Evolutionary conservation across 306 rosid genomes (phyloP), one percentile per base, ranked within the genome.

Genomic region (Lablab purpureus): DNA sequence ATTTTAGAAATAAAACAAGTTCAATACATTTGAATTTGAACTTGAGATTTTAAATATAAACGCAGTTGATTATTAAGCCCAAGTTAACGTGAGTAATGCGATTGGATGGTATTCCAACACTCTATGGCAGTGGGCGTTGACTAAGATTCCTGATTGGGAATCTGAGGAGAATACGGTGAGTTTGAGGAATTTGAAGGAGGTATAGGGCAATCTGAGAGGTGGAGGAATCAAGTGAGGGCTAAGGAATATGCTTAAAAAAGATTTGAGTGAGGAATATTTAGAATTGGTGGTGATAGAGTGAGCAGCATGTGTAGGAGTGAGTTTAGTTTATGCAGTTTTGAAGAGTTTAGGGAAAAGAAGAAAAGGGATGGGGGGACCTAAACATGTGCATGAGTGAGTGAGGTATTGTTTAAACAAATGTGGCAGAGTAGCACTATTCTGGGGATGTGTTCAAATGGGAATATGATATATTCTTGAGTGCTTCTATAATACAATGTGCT

Each of bases 401-500:
- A 64, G 59, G 34, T 1, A 51, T 64, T 27, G 52, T 81, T 40
- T 78, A 77, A 78, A 81, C 15, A 78, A 80, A 76, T 85, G 5
- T 58, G 43, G 68, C 76, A 74, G 73, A 79, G 10, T 80, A 55
- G 88, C 92, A 85, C 75, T 80, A 79, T 81, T 80, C 83, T 84
- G n/a, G 91, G 88, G 88, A 90, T 84, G 83, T 79, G 90, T 83
- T 83, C 85, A 78, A 32, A 67, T 84, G 80, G 43, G 87, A 86
- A 90, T 86, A 77, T 86, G 54, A 86, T 76, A 73, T 82, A 70
- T 69, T 85, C 83, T 81, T 73, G 2, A 43, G 18, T 73, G 55
- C 6, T 81, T 68, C 76, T 67, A 34, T 76, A 40, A 46, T 65
- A 52, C 64, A 76, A 32, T 55, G 15, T 75, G 78, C 50, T 10